phyloP scores from a whole-genome alignment of 495 filamentous ascomycete species.

The Monascus purpureus region DNA sequence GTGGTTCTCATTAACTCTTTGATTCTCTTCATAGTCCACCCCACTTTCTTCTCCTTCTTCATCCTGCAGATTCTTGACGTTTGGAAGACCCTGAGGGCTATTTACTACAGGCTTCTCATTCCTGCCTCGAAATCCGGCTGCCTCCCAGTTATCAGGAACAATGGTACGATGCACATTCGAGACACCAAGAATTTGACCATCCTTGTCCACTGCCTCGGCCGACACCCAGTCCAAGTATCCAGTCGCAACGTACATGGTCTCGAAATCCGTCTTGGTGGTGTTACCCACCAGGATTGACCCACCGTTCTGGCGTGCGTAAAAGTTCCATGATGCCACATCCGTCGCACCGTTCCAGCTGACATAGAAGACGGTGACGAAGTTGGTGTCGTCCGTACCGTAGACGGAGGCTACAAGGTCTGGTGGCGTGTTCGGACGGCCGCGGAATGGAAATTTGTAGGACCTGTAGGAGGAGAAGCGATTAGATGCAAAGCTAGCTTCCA shows the following conservation, averaged over 20 bases:
- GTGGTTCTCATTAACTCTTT: no score
- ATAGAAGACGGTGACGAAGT: slow-evolving; percentile 20
- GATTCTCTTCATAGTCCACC: no score
- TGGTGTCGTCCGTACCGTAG: slow-evolving; percentile 13
- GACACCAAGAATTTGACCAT: slow-evolving; percentile 11
- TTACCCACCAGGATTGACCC: slow-evolving; percentile 6
- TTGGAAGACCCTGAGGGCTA: slow-evolving; percentile 17
- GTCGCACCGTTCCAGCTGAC: slow-evolving; percentile 36
- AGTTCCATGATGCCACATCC: slow-evolving; percentile 22
- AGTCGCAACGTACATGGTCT: slow-evolving; percentile 17
- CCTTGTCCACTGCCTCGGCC: slow-evolving; percentile 33
- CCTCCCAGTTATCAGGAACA: slow-evolving; percentile 20
- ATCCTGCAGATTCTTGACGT: slow-evolving; percentile 5
- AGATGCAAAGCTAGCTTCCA: slow-evolving; percentile 17
- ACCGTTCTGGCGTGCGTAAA: slow-evolving; percentile 13
- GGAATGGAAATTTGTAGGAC: slow-evolving; percentile 21
- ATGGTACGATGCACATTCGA: slow-evolving; percentile 15
- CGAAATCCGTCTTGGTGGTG: slow-evolving; percentile 13
- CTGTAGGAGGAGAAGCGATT: slow-evolving; percentile 17
- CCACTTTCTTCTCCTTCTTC: slow-evolving; percentile 3
- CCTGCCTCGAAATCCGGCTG: slow-evolving; percentile 18
- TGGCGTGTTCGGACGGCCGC: slow-evolving; percentile 12
- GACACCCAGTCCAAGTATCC: slow-evolving; percentile 23
- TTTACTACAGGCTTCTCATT: slow-evolving; percentile 12
- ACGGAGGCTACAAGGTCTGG: slow-evolving; percentile 16